Conservation (phyloP, 2,329 filamentous ascomycete genomes). For the Monosporascus sp. region DNA sequence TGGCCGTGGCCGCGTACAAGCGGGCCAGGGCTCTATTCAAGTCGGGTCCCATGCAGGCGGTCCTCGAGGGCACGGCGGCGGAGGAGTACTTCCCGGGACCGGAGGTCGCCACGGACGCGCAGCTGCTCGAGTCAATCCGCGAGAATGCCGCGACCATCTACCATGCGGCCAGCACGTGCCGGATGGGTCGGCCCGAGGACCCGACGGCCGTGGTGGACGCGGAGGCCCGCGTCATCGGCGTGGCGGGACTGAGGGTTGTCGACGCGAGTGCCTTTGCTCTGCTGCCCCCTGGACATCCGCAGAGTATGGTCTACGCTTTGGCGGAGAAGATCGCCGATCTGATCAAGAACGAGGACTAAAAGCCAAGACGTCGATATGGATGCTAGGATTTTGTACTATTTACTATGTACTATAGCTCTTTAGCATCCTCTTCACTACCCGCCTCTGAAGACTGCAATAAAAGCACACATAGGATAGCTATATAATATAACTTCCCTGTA, state of each 20-base stretch:
- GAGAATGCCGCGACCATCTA: neutral
- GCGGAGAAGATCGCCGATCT: conserved; percentile 8
- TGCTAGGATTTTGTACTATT: too few relatives aligned
- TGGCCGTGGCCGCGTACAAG: conserved; percentile 37
- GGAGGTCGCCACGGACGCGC: neutral
- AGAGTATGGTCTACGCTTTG: conserved; percentile 3
- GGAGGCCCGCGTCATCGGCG: conserved; percentile 20
- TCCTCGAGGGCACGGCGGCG: neutral
- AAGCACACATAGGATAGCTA: too few relatives aligned
- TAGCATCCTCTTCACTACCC: too few relatives aligned
- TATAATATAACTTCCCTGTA: too few relatives aligned
- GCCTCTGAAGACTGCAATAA: too few relatives aligned
- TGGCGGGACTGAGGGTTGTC: conserved; percentile 25
- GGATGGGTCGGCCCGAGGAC: conserved; percentile 5
- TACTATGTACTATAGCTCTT: too few relatives aligned
- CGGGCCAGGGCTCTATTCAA: conserved; percentile 30
- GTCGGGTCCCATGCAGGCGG: neutral
- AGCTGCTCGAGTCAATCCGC: conserved; percentile 1
- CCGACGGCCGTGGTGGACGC: conserved; percentile 1
- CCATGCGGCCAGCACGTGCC: conserved; percentile 4
- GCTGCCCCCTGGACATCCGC: conserved; percentile 12
- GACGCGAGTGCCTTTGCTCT: conserved; percentile 25
- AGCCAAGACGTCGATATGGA: too few relatives aligned
- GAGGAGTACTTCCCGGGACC: conserved; percentile 5
- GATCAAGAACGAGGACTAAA: conserved; percentile 1